Conservation (phyloP, 2,329 filamentous ascomycete genomes). For the Exserohilum turcica region DNA sequence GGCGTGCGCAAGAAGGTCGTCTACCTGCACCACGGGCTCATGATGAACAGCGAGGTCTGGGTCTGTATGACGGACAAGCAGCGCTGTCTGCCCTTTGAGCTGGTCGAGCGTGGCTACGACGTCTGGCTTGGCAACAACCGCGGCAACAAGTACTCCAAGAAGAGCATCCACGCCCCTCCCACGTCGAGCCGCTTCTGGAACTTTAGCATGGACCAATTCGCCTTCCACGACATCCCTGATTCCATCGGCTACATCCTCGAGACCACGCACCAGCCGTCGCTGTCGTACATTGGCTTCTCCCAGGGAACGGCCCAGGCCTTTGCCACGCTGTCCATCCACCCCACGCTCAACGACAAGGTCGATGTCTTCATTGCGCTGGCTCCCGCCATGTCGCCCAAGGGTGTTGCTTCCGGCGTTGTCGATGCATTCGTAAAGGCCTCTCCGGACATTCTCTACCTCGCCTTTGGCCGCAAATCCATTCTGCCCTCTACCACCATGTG, state of each 20-base stretch:
- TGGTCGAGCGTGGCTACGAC: constrained; percentile 91
- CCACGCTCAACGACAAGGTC: constrained; percentile 86
- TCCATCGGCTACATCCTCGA: constrained; percentile 89
- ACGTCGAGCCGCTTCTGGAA: constrained; percentile 85
- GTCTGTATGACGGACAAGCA: constrained; percentile 87
- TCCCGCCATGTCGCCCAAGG: constrained; percentile 94
- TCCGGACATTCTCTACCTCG: constrained; percentile 86
- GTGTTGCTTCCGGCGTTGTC: constrained; percentile 86
- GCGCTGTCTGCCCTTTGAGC: constrained; percentile 82
- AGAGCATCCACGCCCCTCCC: constrained; percentile 77
- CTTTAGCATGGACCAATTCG: constrained; percentile 98
- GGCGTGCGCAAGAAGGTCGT: constrained; percentile 77
- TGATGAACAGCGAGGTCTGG: constrained; percentile 99
- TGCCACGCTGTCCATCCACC: constrained; percentile 89
- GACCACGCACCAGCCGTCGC: constrained; percentile 77
- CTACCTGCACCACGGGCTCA: constrained; percentile 91
- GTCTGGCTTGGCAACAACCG: constrained; percentile 98
- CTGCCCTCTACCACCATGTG: constrained; percentile 94
- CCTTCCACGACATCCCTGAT: constrained; percentile 95
- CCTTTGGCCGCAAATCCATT: constrained; percentile 90
- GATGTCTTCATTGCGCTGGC: constrained; percentile 96
- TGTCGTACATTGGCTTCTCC: constrained; percentile 97
- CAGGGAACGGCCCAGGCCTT: constrained; percentile 98
- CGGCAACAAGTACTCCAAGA: constrained; percentile 99
- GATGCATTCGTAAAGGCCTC: constrained; percentile 93